Evolutionary conservation across 192 early-diverging fungal genomes (phyloP).

Genomic region (Kappamyces sp.): DNA sequence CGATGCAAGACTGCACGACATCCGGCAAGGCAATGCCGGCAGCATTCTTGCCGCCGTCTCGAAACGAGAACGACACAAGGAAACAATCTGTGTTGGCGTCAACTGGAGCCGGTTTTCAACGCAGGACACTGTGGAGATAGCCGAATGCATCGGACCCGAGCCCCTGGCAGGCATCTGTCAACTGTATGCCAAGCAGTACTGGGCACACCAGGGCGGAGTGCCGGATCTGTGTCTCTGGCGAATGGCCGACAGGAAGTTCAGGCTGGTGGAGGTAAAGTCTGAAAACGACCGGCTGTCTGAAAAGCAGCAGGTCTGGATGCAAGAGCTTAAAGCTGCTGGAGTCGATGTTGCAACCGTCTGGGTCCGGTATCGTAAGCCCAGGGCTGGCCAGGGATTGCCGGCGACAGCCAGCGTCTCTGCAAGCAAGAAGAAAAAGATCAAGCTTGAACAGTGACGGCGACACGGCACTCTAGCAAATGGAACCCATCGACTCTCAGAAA

Average conservation of each 20-base stretch:
- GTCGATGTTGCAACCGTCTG: no score
- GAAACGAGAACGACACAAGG: background rate
- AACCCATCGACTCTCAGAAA: no score
- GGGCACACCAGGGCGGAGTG: slow-evolving; percentile 39
- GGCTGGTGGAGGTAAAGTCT: slow-evolving; percentile 45
- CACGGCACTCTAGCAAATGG: no score
- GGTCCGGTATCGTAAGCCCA: no score
- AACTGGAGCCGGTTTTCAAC: slow-evolving; percentile 29
- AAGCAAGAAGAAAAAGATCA: no score
- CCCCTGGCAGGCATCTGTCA: slow-evolving; percentile 27
- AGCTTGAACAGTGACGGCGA: no score
- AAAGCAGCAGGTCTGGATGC: slow-evolving; percentile 44
- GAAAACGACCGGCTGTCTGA: slow-evolving; percentile 39
- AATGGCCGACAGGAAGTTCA: slow-evolving; percentile 21
- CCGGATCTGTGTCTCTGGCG: slow-evolving; percentile 47
- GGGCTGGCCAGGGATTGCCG: no score
- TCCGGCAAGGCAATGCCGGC: slow-evolving; percentile 12
- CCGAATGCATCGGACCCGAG: slow-evolving; percentile 23
- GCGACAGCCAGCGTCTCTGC: no score
- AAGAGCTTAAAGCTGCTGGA: no score
- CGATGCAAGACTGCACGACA: slow-evolving; percentile 23
- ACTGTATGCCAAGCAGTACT: slow-evolving; percentile 29
- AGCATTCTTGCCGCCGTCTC: slow-evolving; percentile 16
- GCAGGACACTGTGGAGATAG: slow-evolving; percentile 25
- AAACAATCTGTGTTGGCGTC: slow-evolving; percentile 17